A percentile compares a stretch with the other conserved stretches of the same genome.
These are phyloP conservation scores for Phytophthora syringae DNA, from an alignment of 352 stramenopile species.

Conservation along the genomic window DNA sequence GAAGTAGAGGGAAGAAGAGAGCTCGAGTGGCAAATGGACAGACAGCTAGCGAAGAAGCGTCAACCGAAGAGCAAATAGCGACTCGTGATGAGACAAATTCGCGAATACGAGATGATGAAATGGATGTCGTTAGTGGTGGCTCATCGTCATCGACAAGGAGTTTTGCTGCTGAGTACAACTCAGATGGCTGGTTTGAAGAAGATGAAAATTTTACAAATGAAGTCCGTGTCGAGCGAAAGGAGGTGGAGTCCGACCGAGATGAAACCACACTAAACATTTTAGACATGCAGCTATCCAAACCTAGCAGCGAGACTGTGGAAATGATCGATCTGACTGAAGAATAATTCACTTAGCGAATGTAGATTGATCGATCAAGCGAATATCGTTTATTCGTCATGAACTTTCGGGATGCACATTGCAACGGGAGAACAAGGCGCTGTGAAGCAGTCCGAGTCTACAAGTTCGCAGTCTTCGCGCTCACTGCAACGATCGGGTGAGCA, in stretches of 20 bases:
- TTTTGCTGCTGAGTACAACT: conserved; percentile 23
- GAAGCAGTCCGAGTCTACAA: conserved; percentile 55
- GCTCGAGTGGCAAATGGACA: not conserved
- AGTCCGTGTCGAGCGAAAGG: not conserved
- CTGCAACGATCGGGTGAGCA: conserved; percentile 59
- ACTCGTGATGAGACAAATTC: not conserved
- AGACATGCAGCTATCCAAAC: not conserved
- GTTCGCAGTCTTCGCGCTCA: conserved; percentile 49
- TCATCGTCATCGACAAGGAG: conserved; percentile 4
- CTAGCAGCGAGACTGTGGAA: conserved; percentile 2
- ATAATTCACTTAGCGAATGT: conserved; percentile 9
- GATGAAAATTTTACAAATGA: conserved; percentile 9
- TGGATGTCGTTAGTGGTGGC: conserved; percentile 4
- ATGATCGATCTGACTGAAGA: conserved; percentile 37
- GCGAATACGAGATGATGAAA: not conserved
- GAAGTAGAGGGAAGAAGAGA: conserved; percentile 13
- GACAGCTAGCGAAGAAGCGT: not conserved
- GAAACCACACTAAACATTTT: not conserved
- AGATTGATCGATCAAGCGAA: not conserved
- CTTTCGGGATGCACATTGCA: conserved; percentile 57
- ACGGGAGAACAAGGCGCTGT: conserved; percentile 63
- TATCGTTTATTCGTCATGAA: conserved; percentile 12
- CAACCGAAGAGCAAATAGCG: not conserved
- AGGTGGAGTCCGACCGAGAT: not conserved
- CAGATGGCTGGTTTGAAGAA: conserved; percentile 44